These are phyloP conservation scores for Pyrenula massariospora DNA, from an alignment of 495 filamentous ascomycete species.

Conservation along the genomic window DNA sequence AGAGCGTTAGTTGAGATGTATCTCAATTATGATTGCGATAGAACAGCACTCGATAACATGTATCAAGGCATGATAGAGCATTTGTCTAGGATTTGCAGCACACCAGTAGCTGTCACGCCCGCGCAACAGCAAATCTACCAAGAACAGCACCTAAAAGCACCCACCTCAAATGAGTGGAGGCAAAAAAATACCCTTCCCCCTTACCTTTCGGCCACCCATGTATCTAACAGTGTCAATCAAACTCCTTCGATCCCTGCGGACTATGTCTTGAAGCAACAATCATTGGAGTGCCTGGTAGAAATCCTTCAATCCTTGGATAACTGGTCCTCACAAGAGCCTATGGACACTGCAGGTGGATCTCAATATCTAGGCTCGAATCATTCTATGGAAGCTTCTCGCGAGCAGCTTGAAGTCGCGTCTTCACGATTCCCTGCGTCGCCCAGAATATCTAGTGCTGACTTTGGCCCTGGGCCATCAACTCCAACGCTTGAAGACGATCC, in stretches of 20 bases:
- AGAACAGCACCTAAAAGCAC: slow-evolving; percentile 56
- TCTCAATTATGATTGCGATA: slow-evolving; percentile 96
- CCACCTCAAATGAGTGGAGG: slow-evolving; percentile 63
- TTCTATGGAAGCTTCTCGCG: slow-evolving; percentile 64
- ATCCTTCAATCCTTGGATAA: slow-evolving; percentile 81
- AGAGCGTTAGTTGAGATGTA: slow-evolving; percentile 89
- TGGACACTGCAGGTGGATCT: slow-evolving; percentile 38
- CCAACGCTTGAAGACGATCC: slow-evolving; percentile 80
- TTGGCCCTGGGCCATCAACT: slow-evolving; percentile 56
- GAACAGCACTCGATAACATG: slow-evolving; percentile 87
- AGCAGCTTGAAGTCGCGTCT: slow-evolving; percentile 65
- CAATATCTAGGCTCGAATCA: slow-evolving; percentile 43
- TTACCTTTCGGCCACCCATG: slow-evolving; percentile 66
- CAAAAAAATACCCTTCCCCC: slow-evolving; percentile 74
- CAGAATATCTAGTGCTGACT: slow-evolving; percentile 37
- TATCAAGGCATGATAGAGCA: slow-evolving; percentile 92
- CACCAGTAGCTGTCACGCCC: slow-evolving; percentile 58
- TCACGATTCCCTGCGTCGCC: slow-evolving; percentile 36
- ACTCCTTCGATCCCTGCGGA: slow-evolving; percentile 65
- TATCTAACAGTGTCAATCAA: slow-evolving; percentile 42
- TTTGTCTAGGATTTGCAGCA: slow-evolving; percentile 68
- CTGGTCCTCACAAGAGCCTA: slow-evolving; percentile 74
- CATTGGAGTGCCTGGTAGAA: slow-evolving; percentile 78
- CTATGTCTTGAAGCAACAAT: slow-evolving; percentile 76
- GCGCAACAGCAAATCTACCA: slow-evolving; percentile 75